Percentiles rank a stretch among this genome's conserved stretches.
Conservation (phyloP, 768 basidiomycete species). For the Ramaria sp. region DNA sequence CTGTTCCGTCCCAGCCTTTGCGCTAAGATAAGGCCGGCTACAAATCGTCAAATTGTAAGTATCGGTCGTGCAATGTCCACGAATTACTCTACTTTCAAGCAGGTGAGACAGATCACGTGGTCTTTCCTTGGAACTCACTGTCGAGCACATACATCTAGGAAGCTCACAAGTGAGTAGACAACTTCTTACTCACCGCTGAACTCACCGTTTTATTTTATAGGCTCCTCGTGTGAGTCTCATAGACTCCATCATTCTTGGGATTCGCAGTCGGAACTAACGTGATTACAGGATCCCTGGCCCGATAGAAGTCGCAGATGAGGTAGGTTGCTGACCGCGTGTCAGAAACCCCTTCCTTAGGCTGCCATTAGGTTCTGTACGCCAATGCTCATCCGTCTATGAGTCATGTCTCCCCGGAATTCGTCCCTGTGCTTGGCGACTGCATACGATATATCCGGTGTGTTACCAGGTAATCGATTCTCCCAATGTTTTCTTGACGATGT, state of each 20-base stretch:
- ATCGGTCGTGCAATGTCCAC: conserved; percentile 6
- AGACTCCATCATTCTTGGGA: neutral
- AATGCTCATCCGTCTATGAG: conserved; percentile 90
- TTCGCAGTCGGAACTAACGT: conserved; percentile 5
- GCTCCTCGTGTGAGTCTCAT: conserved; percentile 36
- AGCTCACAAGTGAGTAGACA: conserved; percentile 35
- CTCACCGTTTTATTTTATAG: conserved; percentile 21
- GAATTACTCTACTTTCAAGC: neutral
- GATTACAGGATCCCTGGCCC: conserved; percentile 46
- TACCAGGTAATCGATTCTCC: neutral
- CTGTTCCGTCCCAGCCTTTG: neutral
- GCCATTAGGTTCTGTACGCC: conserved; percentile 65
- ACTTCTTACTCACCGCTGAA: conserved; percentile 12
- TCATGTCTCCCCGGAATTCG: conserved; percentile 83
- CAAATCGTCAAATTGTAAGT: neutral
- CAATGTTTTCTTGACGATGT: neutral
- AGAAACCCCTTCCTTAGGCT: neutral
- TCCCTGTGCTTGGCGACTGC: conserved; percentile 79
- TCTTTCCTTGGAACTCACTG: neutral
- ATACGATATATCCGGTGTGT: conserved; percentile 70
- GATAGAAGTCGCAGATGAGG: conserved; percentile 53
- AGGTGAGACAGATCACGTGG: neutral
- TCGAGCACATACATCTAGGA: conserved; percentile 20
- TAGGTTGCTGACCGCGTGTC: conserved; percentile 15
- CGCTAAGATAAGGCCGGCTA: neutral